These are phyloP conservation scores for Periglandula ipomoeae DNA, from an alignment of 2,329 filamentous ascomycete genomes.

Conservation along the genomic window DNA sequence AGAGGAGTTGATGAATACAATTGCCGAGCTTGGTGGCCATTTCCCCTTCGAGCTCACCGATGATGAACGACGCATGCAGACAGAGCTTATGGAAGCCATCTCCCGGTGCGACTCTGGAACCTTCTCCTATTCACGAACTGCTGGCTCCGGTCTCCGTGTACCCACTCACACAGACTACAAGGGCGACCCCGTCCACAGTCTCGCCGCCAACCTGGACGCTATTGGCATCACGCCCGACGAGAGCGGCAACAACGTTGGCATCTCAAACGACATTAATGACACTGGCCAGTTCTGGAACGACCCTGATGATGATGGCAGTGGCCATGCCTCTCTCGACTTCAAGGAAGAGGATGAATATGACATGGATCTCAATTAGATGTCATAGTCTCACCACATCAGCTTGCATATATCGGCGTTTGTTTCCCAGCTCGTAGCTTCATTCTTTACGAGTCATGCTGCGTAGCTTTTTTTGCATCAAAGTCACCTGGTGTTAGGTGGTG, in stretches of 20 bases:
- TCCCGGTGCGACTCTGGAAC: constrained; percentile 65
- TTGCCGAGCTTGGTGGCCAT: constrained; percentile 61
- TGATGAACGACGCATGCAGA: constrained; percentile 92
- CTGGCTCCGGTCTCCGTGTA: constrained; percentile 79
- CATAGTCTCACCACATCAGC: constrained; percentile 1
- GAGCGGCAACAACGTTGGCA: constrained; percentile 24
- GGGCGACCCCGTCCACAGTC: constrained; percentile 60
- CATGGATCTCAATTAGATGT: constrained; percentile 56
- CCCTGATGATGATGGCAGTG: constrained; percentile 63
- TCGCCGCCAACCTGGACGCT: constrained; percentile 25
- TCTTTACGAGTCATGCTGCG: not conserved
- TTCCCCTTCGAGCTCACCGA: constrained; percentile 80
- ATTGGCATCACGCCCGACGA: constrained; percentile 31
- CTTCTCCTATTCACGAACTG: constrained; percentile 77
- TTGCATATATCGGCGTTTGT: constrained; percentile 13
- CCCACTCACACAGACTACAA: constrained; percentile 89
- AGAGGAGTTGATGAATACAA: constrained; percentile 70
- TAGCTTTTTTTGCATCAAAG: constrained; percentile 2
- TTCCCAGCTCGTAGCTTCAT: not conserved
- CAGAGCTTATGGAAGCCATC: constrained; percentile 80
- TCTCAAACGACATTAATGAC: constrained; percentile 38
- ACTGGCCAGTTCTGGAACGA: constrained; percentile 55
- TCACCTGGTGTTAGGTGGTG: not conserved
- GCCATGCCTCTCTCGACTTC: constrained; percentile 59
- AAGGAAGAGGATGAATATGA: constrained; percentile 93